phyloP scores from a whole-genome alignment of 1,284 basidiomycete genomes.

The Vanrija sp. region DNA sequence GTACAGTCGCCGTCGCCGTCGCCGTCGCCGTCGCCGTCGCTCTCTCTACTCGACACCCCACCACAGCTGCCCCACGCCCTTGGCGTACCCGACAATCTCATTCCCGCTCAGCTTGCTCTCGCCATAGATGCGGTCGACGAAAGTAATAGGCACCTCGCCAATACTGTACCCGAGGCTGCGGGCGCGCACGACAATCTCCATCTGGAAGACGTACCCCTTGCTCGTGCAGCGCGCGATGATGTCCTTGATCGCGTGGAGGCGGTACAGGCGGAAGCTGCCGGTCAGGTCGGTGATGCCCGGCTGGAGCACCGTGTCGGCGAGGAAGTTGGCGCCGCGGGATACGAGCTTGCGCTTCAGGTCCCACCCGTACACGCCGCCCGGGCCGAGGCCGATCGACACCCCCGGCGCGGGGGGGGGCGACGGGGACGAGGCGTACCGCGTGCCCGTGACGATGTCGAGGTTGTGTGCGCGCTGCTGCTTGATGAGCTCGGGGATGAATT shows the following conservation, averaged over 20 bases:
- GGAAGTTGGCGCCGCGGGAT: slow-evolving; percentile 77
- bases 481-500: slow-evolving; percentile 85
- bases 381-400: slow-evolving; percentile 46
- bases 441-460: slow-evolving; percentile 84
- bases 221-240: slow-evolving; percentile 78
- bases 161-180: slow-evolving; percentile 73
- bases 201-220: slow-evolving; percentile 91
- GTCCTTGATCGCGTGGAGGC: slow-evolving; percentile 66
- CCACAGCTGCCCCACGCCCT: slow-evolving; percentile 79
- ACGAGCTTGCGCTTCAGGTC: slow-evolving; percentile 81
- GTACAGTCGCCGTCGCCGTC: slow-evolving; percentile 4
- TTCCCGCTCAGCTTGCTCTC: slow-evolving; percentile 85
- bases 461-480: slow-evolving; percentile 71
- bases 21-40: too few relatives aligned
- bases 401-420: slow-evolving; percentile 38
- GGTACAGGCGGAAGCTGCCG: slow-evolving; percentile 79
- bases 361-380: slow-evolving; percentile 85
- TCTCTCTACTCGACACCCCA: slow-evolving; percentile 52
- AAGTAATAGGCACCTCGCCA: slow-evolving; percentile 87
- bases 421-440: slow-evolving; percentile 61
- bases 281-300: slow-evolving; percentile 84
- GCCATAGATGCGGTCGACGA: slow-evolving; percentile 86
- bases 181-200: slow-evolving; percentile 94
- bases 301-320: slow-evolving; percentile 73
- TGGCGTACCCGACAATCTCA: slow-evolving; percentile 82